Base-by-base conservation (phyloP, 164 flowering plant genomes). In the Nelumbo lutea region DNA sequence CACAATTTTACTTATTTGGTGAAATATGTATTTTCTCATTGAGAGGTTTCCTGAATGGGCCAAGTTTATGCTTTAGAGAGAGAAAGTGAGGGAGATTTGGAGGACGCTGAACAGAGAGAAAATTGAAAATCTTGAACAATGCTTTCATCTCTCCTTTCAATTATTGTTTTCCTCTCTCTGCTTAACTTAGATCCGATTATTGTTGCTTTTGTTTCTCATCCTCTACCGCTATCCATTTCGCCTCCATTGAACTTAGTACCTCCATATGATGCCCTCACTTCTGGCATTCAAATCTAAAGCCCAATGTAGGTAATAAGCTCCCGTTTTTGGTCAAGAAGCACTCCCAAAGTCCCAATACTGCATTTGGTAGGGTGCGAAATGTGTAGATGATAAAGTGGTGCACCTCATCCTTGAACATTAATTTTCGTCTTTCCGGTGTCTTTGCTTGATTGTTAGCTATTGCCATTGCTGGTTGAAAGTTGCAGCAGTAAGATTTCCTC, bases 311-410 rank as follows among this genome's bases (percentile, higher is more conserved):
- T 42, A 68, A 79, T 79, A 62, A 14, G 1, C 93, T 93, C 9
- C 70, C 9, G 0, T 90, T 79, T 85, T 74, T 86, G 2, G n/a
- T 59, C 10, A 65, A 75, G 62, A 55, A 67, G 1, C 65, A 42
- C 64, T 39, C 61, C 75, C 38, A 40, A 4, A 80, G 75, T 75
- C 91, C 96, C n/a, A n/a, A n/a, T n/a, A n/a, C n/a, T n/a, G n/a
- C n/a, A n/a, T 77, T 39, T 94, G 96, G 97, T 64, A 38, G 15
- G 97, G 96, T 0, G 87, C 90, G 6, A 62, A 78, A 42, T 94
- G 98, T 79, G 60, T 64, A 7, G 58, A 70, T 2, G 70, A 72
- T 13, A 77, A 58, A 50, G 88, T 84, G 2, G 80, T 86, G 5
- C 87, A 88, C 4, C 72, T 94, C 53, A 76, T 88, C 47, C 68